Conservation (phyloP, 2,329 filamentous ascomycete species). For the Teratosphaeria gauchensis region DNA sequence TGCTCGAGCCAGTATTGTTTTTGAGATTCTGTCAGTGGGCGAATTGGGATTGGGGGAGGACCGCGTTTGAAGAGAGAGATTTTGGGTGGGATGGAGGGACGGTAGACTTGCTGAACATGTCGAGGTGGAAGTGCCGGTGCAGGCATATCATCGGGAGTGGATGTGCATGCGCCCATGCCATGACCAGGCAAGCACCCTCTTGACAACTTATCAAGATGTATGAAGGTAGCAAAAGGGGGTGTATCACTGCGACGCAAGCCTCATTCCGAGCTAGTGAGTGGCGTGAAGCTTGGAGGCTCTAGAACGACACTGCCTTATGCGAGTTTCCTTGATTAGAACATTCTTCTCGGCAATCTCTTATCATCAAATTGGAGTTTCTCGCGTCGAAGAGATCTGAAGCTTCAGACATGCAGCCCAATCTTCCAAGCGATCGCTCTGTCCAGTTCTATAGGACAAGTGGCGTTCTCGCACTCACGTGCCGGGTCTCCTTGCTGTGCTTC, state of each 20-base stretch:
- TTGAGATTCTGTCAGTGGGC: constrained; percentile 3
- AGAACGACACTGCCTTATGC: too few relatives aligned
- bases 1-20: constrained; percentile 7
- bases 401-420: too few relatives aligned
- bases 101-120: neutral
- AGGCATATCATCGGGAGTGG: neutral
- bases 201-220: neutral
- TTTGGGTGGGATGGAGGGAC: neutral
- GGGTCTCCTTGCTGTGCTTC: too few relatives aligned
- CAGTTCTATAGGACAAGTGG: too few relatives aligned
- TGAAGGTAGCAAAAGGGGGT: neutral
- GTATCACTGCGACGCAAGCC: neutral
- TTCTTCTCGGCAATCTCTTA: too few relatives aligned
- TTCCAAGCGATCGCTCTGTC: too few relatives aligned
- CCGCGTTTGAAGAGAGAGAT: neutral
- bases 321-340: too few relatives aligned
- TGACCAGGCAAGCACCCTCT: neutral
- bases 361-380: too few relatives aligned
- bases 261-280: neutral
- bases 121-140: neutral
- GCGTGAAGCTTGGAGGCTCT: neutral
- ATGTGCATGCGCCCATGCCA: neutral
- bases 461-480: too few relatives aligned
- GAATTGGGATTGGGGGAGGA: neutral
- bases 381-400: too few relatives aligned